These are phyloP conservation scores for Sungouiella thailandica DNA, from an alignment of 805 yeast species.

Conservation along the genomic window DNA sequence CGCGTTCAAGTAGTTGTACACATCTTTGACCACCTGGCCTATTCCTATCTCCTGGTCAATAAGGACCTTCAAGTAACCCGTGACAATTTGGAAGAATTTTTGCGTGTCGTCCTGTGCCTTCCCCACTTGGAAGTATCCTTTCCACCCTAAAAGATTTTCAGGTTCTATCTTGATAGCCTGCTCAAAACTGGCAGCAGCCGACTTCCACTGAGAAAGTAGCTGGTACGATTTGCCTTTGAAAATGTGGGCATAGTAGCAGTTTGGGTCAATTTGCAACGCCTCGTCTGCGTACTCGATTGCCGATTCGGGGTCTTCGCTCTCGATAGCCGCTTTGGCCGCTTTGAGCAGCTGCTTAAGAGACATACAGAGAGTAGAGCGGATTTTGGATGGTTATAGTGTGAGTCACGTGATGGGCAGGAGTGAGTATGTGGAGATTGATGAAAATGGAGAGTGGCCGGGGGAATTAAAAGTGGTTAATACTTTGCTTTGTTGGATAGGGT, in stretches of 20 bases:
- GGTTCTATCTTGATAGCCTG: conserved; percentile 49
- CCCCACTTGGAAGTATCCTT: conserved; percentile 59
- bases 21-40: conserved; percentile 45
- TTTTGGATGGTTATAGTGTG: background rate
- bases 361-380: conserved; percentile 8
- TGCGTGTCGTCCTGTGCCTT: conserved; percentile 32
- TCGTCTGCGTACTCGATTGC: conserved; percentile 54
- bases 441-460: background rate
- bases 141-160: conserved; percentile 66
- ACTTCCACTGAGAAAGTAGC: conserved; percentile 29
- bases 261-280: conserved; percentile 50
- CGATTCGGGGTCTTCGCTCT: conserved; percentile 53
- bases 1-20: conserved; percentile 41
- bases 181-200: conserved; percentile 41
- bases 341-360: conserved; percentile 28
- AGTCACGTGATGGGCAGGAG: background rate
- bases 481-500: too few species aligned
- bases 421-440: background rate
- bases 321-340: conserved; percentile 44
- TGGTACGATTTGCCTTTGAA: conserved; percentile 70
- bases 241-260: conserved; percentile 61
- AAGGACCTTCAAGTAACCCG: conserved; percentile 39
- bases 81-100: conserved; percentile 44
- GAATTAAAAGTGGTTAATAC: too few species aligned
- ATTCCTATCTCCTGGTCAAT: conserved; percentile 40